A percentile compares a stretch with the other conserved stretches of the same genome.
Evolutionary conservation across 331 rosid genomes (phyloP).

Genomic region (Pyrus hybrid): DNA sequence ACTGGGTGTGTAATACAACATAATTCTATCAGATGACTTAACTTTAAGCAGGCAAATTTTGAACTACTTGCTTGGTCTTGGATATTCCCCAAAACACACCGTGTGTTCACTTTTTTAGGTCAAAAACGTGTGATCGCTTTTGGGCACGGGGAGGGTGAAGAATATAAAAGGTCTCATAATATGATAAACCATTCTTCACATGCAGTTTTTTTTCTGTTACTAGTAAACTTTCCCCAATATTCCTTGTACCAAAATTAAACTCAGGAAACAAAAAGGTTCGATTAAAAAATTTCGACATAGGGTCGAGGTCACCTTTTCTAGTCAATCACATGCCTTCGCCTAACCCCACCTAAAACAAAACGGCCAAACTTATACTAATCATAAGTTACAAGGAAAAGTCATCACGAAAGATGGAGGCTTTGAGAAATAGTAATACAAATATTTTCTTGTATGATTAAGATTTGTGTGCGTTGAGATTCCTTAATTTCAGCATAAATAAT

Average conservation of each 20-base stretch:
- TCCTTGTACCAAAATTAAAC: neutral
- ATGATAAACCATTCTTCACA: neutral
- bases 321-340: neutral
- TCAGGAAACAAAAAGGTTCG: neutral
- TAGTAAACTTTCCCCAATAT: neutral
- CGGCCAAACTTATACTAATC: neutral
- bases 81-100: neutral
- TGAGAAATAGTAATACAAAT: neutral
- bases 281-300: neutral
- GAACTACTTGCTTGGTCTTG: neutral
- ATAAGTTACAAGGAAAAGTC: neutral
- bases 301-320: neutral
- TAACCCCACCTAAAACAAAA: neutral
- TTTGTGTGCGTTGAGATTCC: neutral
- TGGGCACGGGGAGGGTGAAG: neutral
- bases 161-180: neutral
- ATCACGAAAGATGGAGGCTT: neutral
- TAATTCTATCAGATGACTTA: no score
- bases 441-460: neutral
- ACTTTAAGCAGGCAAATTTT: neutral
- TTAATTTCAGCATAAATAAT: neutral
- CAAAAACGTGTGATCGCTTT: neutral
- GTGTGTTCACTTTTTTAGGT: neutral
- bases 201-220: neutral
- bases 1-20: neutral